A percentile compares a stretch with the other conserved stretches of the same genome.
Evolutionary conservation across 768 basidiomycete species (phyloP).

Genomic region (Trametes cubensis): DNA sequence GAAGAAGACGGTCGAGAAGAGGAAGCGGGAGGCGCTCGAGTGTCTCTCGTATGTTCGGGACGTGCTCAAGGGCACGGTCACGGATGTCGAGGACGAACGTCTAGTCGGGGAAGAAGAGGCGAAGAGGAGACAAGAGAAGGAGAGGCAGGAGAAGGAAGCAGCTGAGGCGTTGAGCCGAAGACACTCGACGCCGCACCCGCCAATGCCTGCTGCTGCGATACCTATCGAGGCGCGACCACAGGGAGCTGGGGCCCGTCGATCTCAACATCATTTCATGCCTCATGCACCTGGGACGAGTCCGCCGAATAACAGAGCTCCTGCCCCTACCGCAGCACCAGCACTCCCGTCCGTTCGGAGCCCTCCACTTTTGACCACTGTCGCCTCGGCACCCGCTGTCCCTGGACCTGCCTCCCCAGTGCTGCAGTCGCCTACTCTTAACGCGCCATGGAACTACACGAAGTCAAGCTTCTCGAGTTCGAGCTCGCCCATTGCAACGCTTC

Average conservation of each 20-base stretch:
- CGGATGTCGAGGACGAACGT: constrained; percentile 65
- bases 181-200: constrained; percentile 23
- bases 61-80: constrained; percentile 55
- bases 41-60: constrained; percentile 79
- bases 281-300: constrained; percentile 26
- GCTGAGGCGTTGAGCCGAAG: constrained; percentile 24
- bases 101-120: constrained; percentile 59
- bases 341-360: constrained; percentile 22
- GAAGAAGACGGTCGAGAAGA: constrained; percentile 46
- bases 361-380: constrained; percentile 21
- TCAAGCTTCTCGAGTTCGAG: constrained; percentile 46
- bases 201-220: constrained; percentile 28
- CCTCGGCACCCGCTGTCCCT: constrained; percentile 21
- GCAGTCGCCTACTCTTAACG: constrained; percentile 32
- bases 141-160: constrained; percentile 30
- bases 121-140: constrained; percentile 38
- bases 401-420: constrained; percentile 21
- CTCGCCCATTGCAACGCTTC: constrained; percentile 52
- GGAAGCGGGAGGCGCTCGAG: constrained; percentile 67
- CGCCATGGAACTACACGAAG: constrained; percentile 62
- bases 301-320: constrained; percentile 21
- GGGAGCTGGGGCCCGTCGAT: constrained; percentile 18
- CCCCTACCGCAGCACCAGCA: constrained; percentile 18
- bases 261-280: constrained; percentile 27
- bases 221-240: constrained; percentile 24